Conservation (phyloP, 2,329 filamentous ascomycete genomes). For the Rhinocladiella similis region DNA sequence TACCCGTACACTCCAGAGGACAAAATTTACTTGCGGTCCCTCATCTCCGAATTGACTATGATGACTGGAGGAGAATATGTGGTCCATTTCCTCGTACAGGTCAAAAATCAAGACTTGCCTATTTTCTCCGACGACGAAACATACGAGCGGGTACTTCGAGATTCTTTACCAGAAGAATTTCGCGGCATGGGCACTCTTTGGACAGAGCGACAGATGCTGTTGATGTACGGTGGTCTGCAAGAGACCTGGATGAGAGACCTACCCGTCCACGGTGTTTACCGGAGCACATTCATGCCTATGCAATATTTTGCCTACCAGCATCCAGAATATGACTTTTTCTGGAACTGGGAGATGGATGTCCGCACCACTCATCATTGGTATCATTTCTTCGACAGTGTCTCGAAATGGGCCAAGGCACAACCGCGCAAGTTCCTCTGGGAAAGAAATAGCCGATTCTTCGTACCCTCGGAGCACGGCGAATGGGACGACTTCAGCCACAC, state of each 20-base stretch:
- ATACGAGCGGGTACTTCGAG: constrained; percentile 70
- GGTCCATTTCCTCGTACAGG: constrained; percentile 81
- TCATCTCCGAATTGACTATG: constrained; percentile 76
- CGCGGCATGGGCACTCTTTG: constrained; percentile 84
- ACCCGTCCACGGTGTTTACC: constrained; percentile 87
- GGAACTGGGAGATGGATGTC: constrained; percentile 95
- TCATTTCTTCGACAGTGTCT: constrained; percentile 68
- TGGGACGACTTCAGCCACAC: constrained; percentile 81
- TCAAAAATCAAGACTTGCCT: constrained; percentile 74
- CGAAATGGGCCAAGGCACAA: constrained; percentile 69
- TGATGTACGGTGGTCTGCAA: constrained; percentile 83
- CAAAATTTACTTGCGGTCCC: constrained; percentile 75
- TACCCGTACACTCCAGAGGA: constrained; percentile 77
- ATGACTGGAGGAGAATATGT: constrained; percentile 78
- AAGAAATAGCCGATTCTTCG: constrained; percentile 73
- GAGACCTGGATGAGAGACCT: constrained; percentile 72
- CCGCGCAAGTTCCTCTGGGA: constrained; percentile 82
- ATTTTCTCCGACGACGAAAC: constrained; percentile 79
- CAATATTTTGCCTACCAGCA: constrained; percentile 89
- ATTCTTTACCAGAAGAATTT: constrained; percentile 77
- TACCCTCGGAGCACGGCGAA: constrained; percentile 71
- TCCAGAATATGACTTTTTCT: constrained; percentile 86
- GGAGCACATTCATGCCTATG: constrained; percentile 89
- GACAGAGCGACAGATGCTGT: constrained; percentile 90
- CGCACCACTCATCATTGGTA: constrained; percentile 88